Evolutionary conservation across 2,329 filamentous ascomycete genomes (phyloP), one percentile per base, ranked within the genome.

Genomic region (Cadophora sp.): DNA sequence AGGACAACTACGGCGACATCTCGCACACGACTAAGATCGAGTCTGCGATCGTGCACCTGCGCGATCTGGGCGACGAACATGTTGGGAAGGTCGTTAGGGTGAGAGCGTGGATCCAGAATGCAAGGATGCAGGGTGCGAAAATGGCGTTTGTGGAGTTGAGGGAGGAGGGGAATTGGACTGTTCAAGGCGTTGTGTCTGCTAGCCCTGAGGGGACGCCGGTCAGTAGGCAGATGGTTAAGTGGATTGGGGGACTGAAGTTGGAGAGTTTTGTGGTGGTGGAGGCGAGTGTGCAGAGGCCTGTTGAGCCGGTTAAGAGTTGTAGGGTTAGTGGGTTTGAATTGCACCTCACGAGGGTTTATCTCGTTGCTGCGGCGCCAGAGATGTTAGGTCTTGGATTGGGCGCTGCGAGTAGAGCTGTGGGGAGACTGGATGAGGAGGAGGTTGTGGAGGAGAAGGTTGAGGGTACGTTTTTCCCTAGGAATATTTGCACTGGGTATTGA

Each of bases 191-290:
- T 45, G 83, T 93, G 18, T 85, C 86, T 20, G 90, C 88, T 59
- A 87, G 87, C 75, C 80, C 83, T 77, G 87, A 93, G 75, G 88
- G 84, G 43, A 85, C 81, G 59, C 81, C 81, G 7, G 86, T 94
- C 45, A 91, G 88, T 69, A 90, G 89, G 78, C 93, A 92, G 80
- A 98, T 98, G 95, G 92, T 97, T 78, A 98, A 98, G 82, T 98
- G 92, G 88, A 89, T 91, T 59, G 88, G 87, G 58, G 85, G 83
- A 51, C 81, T 97, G 72, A 91, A 88, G 76, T 84, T 90, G 55
- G 95, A 97, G 83, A 93, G 91, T 73, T 94, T 91, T 73, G 89
- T 97, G 30, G 83, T 89, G 48, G 89, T 97, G 68, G 92, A 96
- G 76, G 96, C 91, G 72, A 82, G 85, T 39, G 90, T 98, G 62